Evolutionary conservation across 208 protist genomes (phyloP).

Genomic region (Crithidia mellificae): DNA sequence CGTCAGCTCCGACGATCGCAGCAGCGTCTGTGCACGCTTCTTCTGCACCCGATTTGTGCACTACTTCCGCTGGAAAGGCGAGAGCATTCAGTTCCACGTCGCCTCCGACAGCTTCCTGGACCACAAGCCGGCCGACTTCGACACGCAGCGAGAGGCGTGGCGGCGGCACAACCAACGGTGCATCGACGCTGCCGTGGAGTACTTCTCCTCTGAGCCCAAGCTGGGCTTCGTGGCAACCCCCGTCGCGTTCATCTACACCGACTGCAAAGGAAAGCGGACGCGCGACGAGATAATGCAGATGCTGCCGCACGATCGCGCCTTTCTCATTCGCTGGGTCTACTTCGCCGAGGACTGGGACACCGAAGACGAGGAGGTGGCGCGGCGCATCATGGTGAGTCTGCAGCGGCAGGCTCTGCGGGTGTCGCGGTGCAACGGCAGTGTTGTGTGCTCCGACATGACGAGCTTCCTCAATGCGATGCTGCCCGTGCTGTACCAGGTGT

Average conservation of each 20-base stretch:
- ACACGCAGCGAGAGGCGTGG: conserved; percentile 41
- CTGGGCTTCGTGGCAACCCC: conserved; percentile 62
- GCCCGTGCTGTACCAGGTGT: conserved; percentile 45
- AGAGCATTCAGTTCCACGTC: conserved; percentile 62
- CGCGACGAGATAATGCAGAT: conserved; percentile 40
- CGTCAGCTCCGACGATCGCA: conserved; percentile 53
- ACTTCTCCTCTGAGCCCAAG: conserved; percentile 50
- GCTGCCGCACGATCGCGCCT: conserved; percentile 36
- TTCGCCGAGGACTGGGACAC: conserved; percentile 62
- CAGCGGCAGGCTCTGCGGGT: conserved; percentile 41
- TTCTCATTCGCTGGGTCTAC: conserved; percentile 62
- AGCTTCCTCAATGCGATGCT: conserved; percentile 68
- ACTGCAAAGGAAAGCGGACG: conserved; percentile 47
- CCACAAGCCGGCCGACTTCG: conserved; percentile 38
- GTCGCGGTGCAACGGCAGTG: conserved; percentile 52
- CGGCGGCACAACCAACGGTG: conserved; percentile 32
- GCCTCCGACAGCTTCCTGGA: conserved; percentile 33
- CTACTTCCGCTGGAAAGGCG: conserved; percentile 67
- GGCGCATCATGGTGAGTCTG: conserved; percentile 64
- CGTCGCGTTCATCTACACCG: conserved; percentile 53
- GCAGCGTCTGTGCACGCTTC: conserved; percentile 61
- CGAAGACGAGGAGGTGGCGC: conserved; percentile 1
- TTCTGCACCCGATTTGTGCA: conserved; percentile 67
- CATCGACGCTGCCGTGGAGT: conserved; percentile 40
- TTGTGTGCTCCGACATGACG: conserved; percentile 65